Evolutionary conservation across 83 land plant genomes (phyloP).

Genomic region (Isoetes engelmannii): DNA sequence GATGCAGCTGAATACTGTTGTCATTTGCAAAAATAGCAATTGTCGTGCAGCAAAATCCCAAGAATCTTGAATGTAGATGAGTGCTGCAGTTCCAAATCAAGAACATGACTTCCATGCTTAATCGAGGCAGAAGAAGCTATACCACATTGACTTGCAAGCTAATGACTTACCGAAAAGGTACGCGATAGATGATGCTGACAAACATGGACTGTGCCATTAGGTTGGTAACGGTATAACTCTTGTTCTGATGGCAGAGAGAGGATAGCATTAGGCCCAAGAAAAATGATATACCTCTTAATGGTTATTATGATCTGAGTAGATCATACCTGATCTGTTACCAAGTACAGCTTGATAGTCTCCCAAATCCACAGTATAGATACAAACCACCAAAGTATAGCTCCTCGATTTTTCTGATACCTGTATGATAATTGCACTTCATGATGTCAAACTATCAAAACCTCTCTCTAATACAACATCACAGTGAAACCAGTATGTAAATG

Average conservation of each 20-base stretch:
- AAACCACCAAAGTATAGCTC: background rate
- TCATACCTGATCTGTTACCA: background rate
- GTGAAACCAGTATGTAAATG: too few relatives aligned
- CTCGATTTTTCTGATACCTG: constrained; percentile 4
- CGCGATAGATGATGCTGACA: constrained; percentile 19
- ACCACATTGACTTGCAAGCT: background rate
- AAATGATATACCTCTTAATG: background rate
- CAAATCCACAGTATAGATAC: background rate
- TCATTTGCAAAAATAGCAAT: constrained; percentile 15
- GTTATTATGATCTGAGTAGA: background rate
- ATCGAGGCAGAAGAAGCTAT: background rate
- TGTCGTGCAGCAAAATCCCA: constrained; percentile 16
- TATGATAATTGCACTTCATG: background rate
- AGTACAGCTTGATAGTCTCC: background rate
- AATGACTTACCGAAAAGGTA: constrained; percentile 26
- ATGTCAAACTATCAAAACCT: too few relatives aligned
- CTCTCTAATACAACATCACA: too few relatives aligned
- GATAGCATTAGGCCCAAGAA: background rate
- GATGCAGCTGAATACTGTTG: background rate
- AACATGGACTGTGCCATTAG: constrained; percentile 17
- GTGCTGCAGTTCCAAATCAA: constrained; percentile 7
- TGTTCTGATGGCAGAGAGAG: background rate
- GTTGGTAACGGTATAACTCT: background rate
- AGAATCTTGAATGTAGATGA: constrained; percentile 20
- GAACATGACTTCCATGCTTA: background rate